Conservation (phyloP, 1,139 yeast species). For the Keqinozyma sinolaborantium region DNA sequence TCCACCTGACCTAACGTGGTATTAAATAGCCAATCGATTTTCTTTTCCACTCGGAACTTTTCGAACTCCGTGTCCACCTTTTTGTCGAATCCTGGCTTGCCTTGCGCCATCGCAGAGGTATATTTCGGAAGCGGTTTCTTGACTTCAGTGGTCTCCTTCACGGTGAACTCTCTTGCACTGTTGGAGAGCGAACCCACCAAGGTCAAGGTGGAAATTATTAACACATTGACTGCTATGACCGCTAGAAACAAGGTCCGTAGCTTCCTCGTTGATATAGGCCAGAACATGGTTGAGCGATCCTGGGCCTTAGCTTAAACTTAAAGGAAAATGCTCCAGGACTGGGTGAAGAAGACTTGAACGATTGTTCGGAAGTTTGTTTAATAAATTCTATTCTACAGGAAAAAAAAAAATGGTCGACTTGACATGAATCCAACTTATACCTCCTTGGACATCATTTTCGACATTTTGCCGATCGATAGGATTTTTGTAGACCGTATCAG, state of each 20-base stretch:
- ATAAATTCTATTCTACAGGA: too few relatives aligned
- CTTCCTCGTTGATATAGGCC: too few relatives aligned
- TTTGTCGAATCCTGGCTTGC: neutral
- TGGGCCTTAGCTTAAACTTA: too few relatives aligned
- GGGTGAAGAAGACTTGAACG: too few relatives aligned
- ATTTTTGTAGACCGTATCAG: too few relatives aligned
- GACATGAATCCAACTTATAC: too few relatives aligned
- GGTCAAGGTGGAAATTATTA: neutral
- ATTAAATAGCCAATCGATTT: slow-evolving; percentile 1
- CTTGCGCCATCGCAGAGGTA: neutral
- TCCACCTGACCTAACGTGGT: slow-evolving; percentile 2
- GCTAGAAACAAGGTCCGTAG: neutral
- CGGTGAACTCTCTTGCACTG: neutral
- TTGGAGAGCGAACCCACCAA: neutral
- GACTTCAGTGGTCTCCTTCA: neutral
- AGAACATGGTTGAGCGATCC: too few relatives aligned
- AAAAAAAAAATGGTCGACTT: too few relatives aligned
- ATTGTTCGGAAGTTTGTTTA: too few relatives aligned
- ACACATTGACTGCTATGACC: neutral
- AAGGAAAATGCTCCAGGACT: too few relatives aligned
- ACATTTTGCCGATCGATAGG: too few relatives aligned
- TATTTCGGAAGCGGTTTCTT: neutral
- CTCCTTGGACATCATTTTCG: too few relatives aligned
- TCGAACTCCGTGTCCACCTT: neutral
- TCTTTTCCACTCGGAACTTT: neutral